Conservation (phyloP, 768 basidiomycete species). For the Tulasnella sp. region DNA sequence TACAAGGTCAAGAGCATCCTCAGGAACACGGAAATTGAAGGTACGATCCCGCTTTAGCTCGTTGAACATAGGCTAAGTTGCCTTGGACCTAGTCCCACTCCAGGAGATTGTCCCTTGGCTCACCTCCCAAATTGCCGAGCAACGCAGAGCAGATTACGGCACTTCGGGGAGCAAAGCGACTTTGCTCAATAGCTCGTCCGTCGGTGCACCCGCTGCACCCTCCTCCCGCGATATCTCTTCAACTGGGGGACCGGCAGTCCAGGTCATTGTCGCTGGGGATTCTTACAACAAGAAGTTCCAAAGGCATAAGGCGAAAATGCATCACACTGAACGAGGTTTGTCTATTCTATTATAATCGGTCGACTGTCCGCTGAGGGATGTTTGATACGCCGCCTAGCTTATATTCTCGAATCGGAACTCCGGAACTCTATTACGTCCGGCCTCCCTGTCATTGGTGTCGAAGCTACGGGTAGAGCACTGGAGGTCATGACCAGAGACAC, state of each 20-base stretch:
- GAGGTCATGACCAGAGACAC: conserved; percentile 16
- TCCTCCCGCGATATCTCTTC: neutral
- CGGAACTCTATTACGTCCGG: neutral
- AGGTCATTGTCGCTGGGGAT: conserved; percentile 20
- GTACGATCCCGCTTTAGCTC: conserved; percentile 35
- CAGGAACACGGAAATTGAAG: conserved; percentile 65
- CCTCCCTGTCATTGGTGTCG: conserved; percentile 20
- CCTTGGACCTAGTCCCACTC: conserved; percentile 39
- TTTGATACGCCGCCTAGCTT: conserved; percentile 5
- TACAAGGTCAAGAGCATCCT: conserved; percentile 81
- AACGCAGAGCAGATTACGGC: conserved; percentile 55
- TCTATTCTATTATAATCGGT: neutral
- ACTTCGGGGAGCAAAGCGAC: neutral
- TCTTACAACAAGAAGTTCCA: conserved; percentile 10
- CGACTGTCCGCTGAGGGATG: neutral
- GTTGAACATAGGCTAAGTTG: neutral
- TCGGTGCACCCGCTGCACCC: neutral
- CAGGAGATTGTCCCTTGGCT: conserved; percentile 69
- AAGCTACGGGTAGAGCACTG: conserved; percentile 4
- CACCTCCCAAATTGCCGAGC: conserved; percentile 69
- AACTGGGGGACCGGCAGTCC: neutral
- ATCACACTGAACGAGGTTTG: conserved; percentile 19
- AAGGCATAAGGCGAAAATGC: conserved; percentile 19
- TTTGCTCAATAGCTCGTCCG: neutral
- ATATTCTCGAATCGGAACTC: conserved; percentile 18